Evolutionary conservation across 2,329 filamentous ascomycete species (phyloP), one percentile per base, ranked within the genome.

Genomic region (Epichloe elymi): DNA sequence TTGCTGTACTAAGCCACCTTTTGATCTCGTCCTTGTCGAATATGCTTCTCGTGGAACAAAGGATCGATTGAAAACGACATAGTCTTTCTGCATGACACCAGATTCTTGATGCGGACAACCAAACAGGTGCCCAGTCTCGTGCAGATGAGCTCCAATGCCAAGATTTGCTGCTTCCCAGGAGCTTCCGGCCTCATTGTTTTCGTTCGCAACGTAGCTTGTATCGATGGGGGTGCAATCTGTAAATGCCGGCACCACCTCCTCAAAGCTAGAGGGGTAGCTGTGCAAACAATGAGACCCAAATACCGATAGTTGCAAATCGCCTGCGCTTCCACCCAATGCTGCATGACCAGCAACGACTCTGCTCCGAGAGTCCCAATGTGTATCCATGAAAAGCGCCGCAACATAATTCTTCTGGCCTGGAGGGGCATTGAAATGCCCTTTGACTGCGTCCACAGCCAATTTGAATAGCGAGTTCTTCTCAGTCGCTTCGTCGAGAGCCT

Each of bases 91-190:
- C 91, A 97, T 97, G 54, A 97, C 76, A n/a, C 93, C 91, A 30
- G 74, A 85, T 61, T 93, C 88, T 63, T 94, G 88, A 63, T 94
- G 87, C 10, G 88, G 88, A 57, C 88, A 94, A 47, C 91, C 91
- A 58, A 97, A 86, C 20, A 95, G 68, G 68, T 95, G 91, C 3
- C 91, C 91, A 0, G 85, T 85, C 67, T 96, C 89, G 65, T 95
- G 91, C 46, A 97, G 68, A 66, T 97, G 91, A 10, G 88, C 90
- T 7, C 91, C 91, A 56, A 97, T 94, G 33, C 90, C 90, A 54
- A 95, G 85, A 59, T 91, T 95, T 26, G 88, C 89, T n/a, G 89
- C 83, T 65, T 97, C 91, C 91, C 91, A 97, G 45, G 83, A 93
- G 63, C 87, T 95, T 23, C 90, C 90, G 6, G 83, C 84, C 57